phyloP scores from a whole-genome alignment of 2,329 filamentous ascomycete species.

The Sporothrix humicola region DNA sequence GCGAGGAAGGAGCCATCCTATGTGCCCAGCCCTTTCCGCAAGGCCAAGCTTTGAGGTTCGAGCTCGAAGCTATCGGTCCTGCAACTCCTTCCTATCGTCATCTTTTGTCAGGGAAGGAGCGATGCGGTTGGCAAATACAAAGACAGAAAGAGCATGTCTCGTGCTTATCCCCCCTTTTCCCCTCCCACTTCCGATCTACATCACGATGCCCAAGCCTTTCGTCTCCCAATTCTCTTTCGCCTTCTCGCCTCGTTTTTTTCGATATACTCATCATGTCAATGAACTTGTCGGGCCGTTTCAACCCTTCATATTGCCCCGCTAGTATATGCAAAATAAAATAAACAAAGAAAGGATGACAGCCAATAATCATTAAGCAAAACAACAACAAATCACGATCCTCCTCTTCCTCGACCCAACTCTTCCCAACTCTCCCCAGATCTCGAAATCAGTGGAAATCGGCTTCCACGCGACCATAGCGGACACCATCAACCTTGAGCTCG shows the following conservation, averaged over 20 bases:
- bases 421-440: slow-evolving; percentile 34
- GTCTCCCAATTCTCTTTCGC: no score
- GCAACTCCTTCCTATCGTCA: neutral
- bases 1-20: neutral
- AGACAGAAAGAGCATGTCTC: neutral
- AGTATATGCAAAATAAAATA: slow-evolving; percentile 22
- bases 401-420: neutral
- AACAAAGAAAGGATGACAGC: neutral
- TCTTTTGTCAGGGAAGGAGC: neutral
- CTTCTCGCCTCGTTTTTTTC: no score
- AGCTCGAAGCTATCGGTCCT: no score
- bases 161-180: no score
- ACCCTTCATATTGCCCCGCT: slow-evolving; percentile 1
- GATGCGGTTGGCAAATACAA: neutral
- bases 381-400: neutral
- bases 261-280: no score
- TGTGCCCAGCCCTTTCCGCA: neutral
- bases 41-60: neutral
- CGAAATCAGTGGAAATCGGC: slow-evolving; percentile 71
- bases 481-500: slow-evolving; percentile 78
- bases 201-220: no score
- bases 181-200: no score
- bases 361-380: neutral
- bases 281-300: neutral
- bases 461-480: slow-evolving; percentile 76